Percentiles rank a stretch among this genome's conserved stretches.
Evolutionary conservation across 176 grass and related monocot genomes (phyloP).

Genomic region (Aechmea fasciata): DNA sequence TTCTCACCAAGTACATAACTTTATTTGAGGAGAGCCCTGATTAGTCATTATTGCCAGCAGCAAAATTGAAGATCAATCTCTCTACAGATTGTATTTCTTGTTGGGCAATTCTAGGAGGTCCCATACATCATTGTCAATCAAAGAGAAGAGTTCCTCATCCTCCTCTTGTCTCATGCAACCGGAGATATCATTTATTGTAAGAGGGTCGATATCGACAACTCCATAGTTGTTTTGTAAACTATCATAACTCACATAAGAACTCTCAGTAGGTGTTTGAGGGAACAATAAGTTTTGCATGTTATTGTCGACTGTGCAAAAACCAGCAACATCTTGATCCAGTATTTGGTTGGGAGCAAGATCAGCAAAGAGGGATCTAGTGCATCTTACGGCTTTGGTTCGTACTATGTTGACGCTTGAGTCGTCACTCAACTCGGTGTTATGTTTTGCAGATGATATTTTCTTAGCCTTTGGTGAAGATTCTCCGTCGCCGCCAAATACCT

Average conservation of each 20-base stretch:
- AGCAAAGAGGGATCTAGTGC: constrained; percentile 3
- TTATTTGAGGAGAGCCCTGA: too few species aligned
- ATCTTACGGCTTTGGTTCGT: not conserved
- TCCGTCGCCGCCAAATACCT: not conserved
- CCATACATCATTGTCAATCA: not conserved
- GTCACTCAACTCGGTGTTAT: not conserved
- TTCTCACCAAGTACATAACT: too few species aligned
- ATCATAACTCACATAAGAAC: not conserved
- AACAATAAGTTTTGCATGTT: constrained; percentile 3
- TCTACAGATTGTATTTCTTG: not conserved
- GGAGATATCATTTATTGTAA: not conserved
- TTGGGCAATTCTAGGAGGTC: not conserved
- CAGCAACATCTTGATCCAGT: not conserved
- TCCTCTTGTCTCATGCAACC: not conserved
- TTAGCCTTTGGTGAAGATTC: not conserved
- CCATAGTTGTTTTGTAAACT: not conserved
- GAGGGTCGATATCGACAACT: not conserved
- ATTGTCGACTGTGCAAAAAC: not conserved
- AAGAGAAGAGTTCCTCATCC: not conserved
- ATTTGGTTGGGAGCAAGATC: not conserved
- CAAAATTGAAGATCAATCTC: not conserved
- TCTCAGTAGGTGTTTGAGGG: not conserved
- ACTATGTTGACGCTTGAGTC: not conserved
- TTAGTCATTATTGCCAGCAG: too few species aligned
- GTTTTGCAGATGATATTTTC: not conserved